Evolutionary conservation across 257 asterid species (phyloP).

Genomic region (Capsicum rhomboideum): DNA sequence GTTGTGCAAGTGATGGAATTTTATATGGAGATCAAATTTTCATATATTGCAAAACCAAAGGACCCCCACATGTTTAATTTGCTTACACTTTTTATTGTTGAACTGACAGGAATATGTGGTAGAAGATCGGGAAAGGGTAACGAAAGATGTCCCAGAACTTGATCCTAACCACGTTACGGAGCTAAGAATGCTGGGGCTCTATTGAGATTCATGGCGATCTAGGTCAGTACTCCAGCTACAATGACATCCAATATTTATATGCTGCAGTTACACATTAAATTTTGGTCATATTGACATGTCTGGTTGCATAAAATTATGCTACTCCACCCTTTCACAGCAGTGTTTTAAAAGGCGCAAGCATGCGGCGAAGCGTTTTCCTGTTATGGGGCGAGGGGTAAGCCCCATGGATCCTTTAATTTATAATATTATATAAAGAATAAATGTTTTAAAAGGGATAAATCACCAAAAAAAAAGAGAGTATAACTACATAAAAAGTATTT

Average conservation of each 20-base stretch:
- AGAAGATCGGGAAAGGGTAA: slow-evolving; percentile 67
- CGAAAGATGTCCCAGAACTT: slow-evolving; percentile 57
- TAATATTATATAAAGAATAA: too few species aligned
- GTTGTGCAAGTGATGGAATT: background rate
- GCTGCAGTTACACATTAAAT: background rate
- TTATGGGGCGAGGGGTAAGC: too few species aligned
- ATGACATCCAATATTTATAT: background rate
- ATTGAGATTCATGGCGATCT: slow-evolving; percentile 25
- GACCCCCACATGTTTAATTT: background rate
- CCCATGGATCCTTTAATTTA: too few species aligned
- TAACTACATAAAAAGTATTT: too few species aligned
- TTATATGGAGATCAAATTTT: background rate
- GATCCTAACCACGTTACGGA: slow-evolving; percentile 81
- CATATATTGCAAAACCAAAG: background rate
- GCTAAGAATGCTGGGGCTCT: slow-evolving; percentile 86
- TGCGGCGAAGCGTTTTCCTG: too few species aligned
- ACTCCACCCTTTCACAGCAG: background rate
- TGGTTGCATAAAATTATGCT: background rate
- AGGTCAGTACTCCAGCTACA: background rate
- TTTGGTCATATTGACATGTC: background rate
- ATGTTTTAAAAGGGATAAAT: too few species aligned
- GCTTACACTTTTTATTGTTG: background rate
- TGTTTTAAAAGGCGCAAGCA: too few species aligned
- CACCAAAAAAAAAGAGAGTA: too few species aligned
- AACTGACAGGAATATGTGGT: slow-evolving; percentile 74